Conservation (phyloP, 2,329 filamentous ascomycete species). For the Phyllosticta citribraziliensis region DNA sequence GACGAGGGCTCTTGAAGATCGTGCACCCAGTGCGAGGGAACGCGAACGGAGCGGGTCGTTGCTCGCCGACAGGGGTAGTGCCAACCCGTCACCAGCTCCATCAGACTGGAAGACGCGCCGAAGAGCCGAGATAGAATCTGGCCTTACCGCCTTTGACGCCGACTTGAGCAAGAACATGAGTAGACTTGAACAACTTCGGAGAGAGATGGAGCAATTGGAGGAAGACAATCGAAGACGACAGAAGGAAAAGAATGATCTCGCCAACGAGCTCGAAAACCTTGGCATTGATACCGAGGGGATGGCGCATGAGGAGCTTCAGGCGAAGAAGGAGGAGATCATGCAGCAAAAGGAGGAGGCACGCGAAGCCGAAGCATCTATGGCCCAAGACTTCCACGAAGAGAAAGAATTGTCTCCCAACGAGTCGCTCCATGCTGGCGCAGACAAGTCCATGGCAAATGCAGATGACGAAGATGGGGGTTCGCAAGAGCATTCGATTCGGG, state of each 20-base stretch:
- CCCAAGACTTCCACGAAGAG: not conserved
- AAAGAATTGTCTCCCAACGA: not conserved
- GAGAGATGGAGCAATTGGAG: slow-evolving; percentile 36
- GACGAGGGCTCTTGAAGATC: not conserved
- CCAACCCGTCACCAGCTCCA: not conserved
- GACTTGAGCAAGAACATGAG: slow-evolving; percentile 32
- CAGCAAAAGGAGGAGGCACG: slow-evolving; percentile 14
- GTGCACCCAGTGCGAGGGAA: not conserved
- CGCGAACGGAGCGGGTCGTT: not conserved
- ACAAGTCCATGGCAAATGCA: not conserved
- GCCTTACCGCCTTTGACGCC: slow-evolving; percentile 36
- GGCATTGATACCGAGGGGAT: slow-evolving; percentile 39
- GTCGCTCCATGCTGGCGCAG: not conserved
- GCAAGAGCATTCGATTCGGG: not conserved
- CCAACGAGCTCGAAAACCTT: slow-evolving; percentile 39
- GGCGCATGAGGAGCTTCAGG: slow-evolving; percentile 35
- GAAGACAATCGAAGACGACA: slow-evolving; percentile 29
- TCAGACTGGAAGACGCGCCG: slow-evolving; percentile 29
- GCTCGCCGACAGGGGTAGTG: not conserved
- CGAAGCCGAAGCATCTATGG: not conserved
- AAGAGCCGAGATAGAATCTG: slow-evolving; percentile 40
- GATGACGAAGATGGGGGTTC: not conserved
- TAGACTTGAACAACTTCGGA: slow-evolving; percentile 31
- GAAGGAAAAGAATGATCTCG: slow-evolving; percentile 33
- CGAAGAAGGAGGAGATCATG: slow-evolving; percentile 30